Evolutionary conservation across 768 basidiomycete species (phyloP).

Genomic region (Calocybe indica): DNA sequence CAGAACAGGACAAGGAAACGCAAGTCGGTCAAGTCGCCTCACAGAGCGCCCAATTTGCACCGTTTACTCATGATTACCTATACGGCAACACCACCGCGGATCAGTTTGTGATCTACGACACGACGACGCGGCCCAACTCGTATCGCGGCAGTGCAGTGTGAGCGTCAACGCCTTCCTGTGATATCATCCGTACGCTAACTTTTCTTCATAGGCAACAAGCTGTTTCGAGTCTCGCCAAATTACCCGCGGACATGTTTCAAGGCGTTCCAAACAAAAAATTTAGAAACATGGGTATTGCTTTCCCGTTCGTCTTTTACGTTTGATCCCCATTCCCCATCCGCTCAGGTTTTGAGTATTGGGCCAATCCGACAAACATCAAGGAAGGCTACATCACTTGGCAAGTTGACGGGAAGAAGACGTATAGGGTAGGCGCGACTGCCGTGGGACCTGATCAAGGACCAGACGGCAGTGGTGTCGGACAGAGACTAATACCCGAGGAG

Average conservation of each 20-base stretch:
- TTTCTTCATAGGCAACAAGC: slow-evolving; percentile 39
- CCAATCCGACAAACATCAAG: slow-evolving; percentile 44
- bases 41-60: slow-evolving; percentile 72
- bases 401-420: slow-evolving; percentile 47
- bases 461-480: slow-evolving; percentile 43
- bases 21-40: slow-evolving; percentile 51
- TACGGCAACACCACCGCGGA: slow-evolving; percentile 26
- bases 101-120: slow-evolving; percentile 27
- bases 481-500: slow-evolving; percentile 55
- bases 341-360: slow-evolving; percentile 69
- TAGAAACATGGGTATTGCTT: slow-evolving; percentile 37
- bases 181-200: not conserved
- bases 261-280: slow-evolving; percentile 46
- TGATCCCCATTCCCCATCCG: not conserved
- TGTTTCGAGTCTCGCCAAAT: slow-evolving; percentile 38
- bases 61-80: slow-evolving; percentile 37
- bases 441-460: slow-evolving; percentile 33
- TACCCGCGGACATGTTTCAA: slow-evolving; percentile 52
- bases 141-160: slow-evolving; percentile 47
- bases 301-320: not conserved
- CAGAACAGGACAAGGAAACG: slow-evolving; percentile 53
- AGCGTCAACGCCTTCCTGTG: not conserved
- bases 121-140: slow-evolving; percentile 27
- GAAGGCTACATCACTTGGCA: slow-evolving; percentile 77
- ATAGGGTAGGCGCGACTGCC: slow-evolving; percentile 47